These are phyloP conservation scores for Hordeum marinum DNA, from an alignment of 176 grass and related monocot genomes.

Conservation along the genomic window DNA sequence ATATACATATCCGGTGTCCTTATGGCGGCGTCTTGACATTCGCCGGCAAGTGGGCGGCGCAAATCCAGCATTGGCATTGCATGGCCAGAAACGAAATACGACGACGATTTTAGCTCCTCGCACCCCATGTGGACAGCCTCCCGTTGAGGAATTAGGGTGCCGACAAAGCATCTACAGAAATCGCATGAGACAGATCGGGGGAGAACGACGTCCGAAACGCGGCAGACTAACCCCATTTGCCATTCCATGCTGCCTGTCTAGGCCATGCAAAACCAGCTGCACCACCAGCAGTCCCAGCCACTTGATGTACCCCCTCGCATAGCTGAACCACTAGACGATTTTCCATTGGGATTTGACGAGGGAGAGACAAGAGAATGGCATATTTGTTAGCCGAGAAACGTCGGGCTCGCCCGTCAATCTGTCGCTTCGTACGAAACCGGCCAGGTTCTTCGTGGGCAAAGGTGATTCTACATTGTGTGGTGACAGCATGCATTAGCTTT, in stretches of 20 bases:
- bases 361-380: not conserved
- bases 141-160: not conserved
- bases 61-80: constrained; percentile 26
- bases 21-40: not conserved
- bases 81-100: constrained; percentile 17
- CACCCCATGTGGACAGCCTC: not conserved
- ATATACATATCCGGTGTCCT: not conserved
- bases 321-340: not conserved
- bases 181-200: not conserved
- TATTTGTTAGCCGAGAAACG: not conserved
- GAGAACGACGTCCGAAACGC: not conserved
- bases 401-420: not conserved
- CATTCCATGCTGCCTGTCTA: not conserved
- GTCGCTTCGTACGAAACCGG: not conserved
- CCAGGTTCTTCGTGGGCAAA: not conserved
- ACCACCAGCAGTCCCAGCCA: not conserved
- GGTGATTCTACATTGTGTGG: not conserved
- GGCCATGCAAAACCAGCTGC: not conserved
- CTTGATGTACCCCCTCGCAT: not conserved
- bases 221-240: not conserved
- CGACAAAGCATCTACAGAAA: constrained; percentile 11
- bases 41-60: not conserved
- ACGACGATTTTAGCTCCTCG: not conserved
- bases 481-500: not conserved
- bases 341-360: not conserved